Conservation (phyloP, 225 moss, liverwort and hornwort genomes). For the Ulota crispa region DNA sequence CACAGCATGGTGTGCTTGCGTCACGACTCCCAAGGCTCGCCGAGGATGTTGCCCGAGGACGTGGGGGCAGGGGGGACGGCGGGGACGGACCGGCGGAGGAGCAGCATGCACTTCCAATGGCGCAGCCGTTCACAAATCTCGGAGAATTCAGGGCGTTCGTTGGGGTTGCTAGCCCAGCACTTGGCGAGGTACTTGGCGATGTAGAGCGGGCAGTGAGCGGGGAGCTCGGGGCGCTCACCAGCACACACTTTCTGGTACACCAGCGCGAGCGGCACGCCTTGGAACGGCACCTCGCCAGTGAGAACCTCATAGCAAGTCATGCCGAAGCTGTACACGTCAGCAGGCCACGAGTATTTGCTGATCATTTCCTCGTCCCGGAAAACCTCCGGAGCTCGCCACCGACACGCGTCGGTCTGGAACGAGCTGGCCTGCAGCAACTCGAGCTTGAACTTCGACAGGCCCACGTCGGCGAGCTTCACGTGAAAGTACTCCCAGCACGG, state of each 20-base stretch:
- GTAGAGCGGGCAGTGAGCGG: constrained; percentile 40
- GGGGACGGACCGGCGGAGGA: constrained; percentile 46
- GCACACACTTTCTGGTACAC: constrained; percentile 43
- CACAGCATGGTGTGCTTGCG: background rate
- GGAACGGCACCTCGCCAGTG: constrained; percentile 51
- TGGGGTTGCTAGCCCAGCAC: constrained; percentile 54
- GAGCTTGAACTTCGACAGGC: constrained; percentile 48
- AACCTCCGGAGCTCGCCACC: constrained; percentile 62
- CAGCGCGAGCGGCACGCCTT: constrained; percentile 34
- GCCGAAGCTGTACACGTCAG: constrained; percentile 62
- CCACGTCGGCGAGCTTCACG: constrained; percentile 58
- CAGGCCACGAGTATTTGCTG: constrained; percentile 45
- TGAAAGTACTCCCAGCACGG: constrained; percentile 52
- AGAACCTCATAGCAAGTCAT: constrained; percentile 62
- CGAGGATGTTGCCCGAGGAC: constrained; percentile 43
- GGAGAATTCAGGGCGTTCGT: constrained; percentile 52
- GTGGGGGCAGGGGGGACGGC: constrained; percentile 6
- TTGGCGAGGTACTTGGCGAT: constrained; percentile 45
- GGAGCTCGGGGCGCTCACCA: constrained; percentile 45
- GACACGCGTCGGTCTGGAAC: constrained; percentile 50
- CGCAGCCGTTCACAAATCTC: constrained; percentile 58
- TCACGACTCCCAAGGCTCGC: constrained; percentile 62
- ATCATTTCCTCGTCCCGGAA: constrained; percentile 58
- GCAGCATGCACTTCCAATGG: constrained; percentile 63
- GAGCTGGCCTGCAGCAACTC: constrained; percentile 52